Evolutionary conservation across 306 rosid species (phyloP).

Genomic region (Pyrus pyrifolia): DNA sequence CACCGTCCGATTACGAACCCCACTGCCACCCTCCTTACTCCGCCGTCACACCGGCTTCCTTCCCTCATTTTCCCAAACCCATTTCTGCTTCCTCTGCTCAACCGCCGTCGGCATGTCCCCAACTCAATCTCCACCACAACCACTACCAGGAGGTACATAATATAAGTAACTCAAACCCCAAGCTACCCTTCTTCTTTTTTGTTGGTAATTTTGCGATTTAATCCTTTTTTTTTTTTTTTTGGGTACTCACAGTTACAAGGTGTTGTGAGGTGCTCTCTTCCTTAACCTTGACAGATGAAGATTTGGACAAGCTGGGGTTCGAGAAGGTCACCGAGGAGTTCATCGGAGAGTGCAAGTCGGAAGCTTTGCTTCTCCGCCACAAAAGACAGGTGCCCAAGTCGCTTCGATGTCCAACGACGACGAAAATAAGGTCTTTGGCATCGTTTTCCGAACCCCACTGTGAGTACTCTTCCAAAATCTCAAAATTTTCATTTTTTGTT

Average conservation of each 20-base stretch:
- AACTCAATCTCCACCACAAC: slow-evolving; percentile 24
- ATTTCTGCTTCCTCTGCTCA: slow-evolving; percentile 50
- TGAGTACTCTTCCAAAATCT: slow-evolving; percentile 19
- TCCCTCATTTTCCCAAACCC: slow-evolving; percentile 6
- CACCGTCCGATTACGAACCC: slow-evolving; percentile 11
- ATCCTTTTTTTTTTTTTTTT: background rate
- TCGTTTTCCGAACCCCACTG: slow-evolving; percentile 95
- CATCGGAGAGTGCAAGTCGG: slow-evolving; percentile 80
- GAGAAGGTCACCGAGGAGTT: slow-evolving; percentile 74
- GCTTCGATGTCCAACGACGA: slow-evolving; percentile 86
- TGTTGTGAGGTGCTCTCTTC: slow-evolving; percentile 25
- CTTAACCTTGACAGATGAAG: slow-evolving; percentile 31
- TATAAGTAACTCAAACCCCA: background rate
- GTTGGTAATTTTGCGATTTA: background rate
- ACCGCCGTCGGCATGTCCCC: slow-evolving; percentile 56
- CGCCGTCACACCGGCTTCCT: slow-evolving; percentile 41
- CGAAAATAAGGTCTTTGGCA: slow-evolving; percentile 91
- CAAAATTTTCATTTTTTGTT: background rate
- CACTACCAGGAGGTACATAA: slow-evolving; percentile 23
- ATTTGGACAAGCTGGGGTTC: slow-evolving; percentile 59
- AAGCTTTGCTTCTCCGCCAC: slow-evolving; percentile 72
- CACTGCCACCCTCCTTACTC: slow-evolving; percentile 16
- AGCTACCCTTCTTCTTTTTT: background rate
- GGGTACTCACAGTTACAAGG: slow-evolving; percentile 17
- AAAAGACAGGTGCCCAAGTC: slow-evolving; percentile 82